Percentiles rank a stretch among this genome's conserved stretches.
phyloP scores from a whole-genome alignment of 139 green algal species.

The Tetraselmis striata region DNA sequence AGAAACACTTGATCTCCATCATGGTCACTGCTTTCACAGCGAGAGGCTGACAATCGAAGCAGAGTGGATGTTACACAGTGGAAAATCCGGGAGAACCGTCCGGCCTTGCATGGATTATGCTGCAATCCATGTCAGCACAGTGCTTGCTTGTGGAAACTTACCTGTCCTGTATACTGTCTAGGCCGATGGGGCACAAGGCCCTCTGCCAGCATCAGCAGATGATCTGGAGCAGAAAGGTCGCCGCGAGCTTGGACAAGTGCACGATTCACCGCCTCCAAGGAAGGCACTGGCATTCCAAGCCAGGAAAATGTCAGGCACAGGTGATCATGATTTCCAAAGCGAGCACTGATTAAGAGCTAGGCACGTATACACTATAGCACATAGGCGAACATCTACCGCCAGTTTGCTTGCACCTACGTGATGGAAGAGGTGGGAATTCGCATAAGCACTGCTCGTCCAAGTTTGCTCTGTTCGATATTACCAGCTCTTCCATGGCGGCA shows the following conservation, averaged over 20 bases:
- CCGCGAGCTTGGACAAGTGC: neutral
- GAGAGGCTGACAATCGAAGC: neutral
- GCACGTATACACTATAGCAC: too few relatives aligned
- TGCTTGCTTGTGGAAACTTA: too few relatives aligned
- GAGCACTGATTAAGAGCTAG: too few relatives aligned
- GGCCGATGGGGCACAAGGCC: neutral
- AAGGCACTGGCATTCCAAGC: too few relatives aligned
- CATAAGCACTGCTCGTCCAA: neutral
- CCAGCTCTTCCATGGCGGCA: neutral
- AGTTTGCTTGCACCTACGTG: neutral
- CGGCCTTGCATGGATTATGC: too few relatives aligned
- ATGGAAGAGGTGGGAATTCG: neutral
- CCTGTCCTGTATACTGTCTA: neutral
- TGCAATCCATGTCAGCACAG: too few relatives aligned
- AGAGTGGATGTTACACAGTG: too few relatives aligned
- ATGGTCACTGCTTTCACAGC: neutral
- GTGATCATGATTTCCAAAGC: too few relatives aligned
- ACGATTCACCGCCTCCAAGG: neutral
- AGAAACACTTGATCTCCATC: neutral
- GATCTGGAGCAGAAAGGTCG: neutral
- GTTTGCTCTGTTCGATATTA: neutral
- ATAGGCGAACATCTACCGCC: too few relatives aligned
- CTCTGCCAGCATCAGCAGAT: neutral
- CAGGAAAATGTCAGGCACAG: too few relatives aligned
- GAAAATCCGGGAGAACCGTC: too few relatives aligned